phyloP scores from a whole-genome alignment of 306 rosid genomes.

The Corylus avellana region DNA sequence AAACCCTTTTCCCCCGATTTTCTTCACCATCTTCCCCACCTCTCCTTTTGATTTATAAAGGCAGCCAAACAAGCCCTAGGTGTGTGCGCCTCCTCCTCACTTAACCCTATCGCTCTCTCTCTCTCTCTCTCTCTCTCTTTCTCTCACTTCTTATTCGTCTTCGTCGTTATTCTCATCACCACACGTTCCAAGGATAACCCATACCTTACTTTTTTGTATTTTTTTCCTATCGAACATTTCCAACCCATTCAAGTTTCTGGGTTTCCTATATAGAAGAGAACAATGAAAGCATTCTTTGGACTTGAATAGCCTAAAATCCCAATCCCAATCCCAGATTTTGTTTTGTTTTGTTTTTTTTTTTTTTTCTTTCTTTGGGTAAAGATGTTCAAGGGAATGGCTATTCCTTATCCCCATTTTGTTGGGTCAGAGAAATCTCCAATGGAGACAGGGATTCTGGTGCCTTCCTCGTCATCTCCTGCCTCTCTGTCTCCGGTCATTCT shows the following conservation, averaged over 20 bases:
- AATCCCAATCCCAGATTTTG: neutral
- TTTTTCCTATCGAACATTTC: neutral
- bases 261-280: neutral
- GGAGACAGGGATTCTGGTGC: conserved; percentile 53
- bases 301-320: neutral
- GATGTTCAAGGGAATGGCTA: conserved; percentile 40
- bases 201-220: neutral
- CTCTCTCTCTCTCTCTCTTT: neutral
- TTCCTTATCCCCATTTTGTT: conserved; percentile 55
- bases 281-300: neutral
- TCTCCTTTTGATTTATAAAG: neutral
- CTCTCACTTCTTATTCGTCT: conserved; percentile 1
- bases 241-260: neutral
- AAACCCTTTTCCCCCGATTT: neutral
- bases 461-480: conserved; percentile 44
- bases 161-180: neutral
- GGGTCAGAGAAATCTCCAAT: conserved; percentile 55
- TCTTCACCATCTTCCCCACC: neutral
- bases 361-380: neutral
- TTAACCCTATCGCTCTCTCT: neutral
- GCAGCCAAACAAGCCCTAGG: neutral
- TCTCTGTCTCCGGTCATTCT: conserved; percentile 41
- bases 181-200: conserved; percentile 1
- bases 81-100: neutral
- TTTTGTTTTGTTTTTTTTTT: neutral